Base-by-base conservation (phyloP, 1,284 basidiomycete species). In the Phlebopus sp. region DNA sequence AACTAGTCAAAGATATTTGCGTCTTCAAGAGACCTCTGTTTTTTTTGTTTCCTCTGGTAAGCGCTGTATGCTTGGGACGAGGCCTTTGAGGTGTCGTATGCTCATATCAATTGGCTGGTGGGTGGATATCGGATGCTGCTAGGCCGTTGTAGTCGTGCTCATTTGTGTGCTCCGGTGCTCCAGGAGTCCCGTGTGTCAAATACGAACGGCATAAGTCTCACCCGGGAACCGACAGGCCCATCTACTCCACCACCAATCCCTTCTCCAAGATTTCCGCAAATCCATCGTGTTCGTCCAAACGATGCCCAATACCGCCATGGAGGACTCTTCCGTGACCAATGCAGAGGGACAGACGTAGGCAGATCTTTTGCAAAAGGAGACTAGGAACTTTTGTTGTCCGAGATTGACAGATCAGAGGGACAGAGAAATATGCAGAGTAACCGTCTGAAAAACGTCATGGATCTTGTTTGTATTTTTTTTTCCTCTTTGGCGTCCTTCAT, bases 371-470 rank as follows among this genome's bases (percentile, higher is more conserved):
- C 38, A 61, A 27, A 69, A 56, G 45, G 80, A 81, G 53, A 77
- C 75, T 21, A 52, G 57, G 0, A 72, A 54, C 49, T 55, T n/a
- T n/a, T 81, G 18, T 47, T 77, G 17, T 60, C 64, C 8, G 76
- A 78, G 52, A 77, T 81, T 13, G 63, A 67, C 21, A 63, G 78
- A 37, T 53, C 81, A 42, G 67, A 77, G 53, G 62, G 56, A 46
- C 70, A 64, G 35, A 64, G 75, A 43, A 49, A 46, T 13, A 74
- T 77, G 75, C 71, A 76, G 46, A 70, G 72, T 32, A 69, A 64
- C 40, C 64, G 78, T 39, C 49, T 81, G 53, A 74, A 69, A 54
- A 81, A 81, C 48, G 72, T 79, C 19, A 80, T 80, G 70, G 66
- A 75, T 49, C 56, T 82, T 55, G 78, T 79, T 52, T 4, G 72